Evolutionary conservation across 2,329 filamentous ascomycete genomes (phyloP), one percentile per base, ranked within the genome.

Genomic region (Epichloe sibirici): DNA sequence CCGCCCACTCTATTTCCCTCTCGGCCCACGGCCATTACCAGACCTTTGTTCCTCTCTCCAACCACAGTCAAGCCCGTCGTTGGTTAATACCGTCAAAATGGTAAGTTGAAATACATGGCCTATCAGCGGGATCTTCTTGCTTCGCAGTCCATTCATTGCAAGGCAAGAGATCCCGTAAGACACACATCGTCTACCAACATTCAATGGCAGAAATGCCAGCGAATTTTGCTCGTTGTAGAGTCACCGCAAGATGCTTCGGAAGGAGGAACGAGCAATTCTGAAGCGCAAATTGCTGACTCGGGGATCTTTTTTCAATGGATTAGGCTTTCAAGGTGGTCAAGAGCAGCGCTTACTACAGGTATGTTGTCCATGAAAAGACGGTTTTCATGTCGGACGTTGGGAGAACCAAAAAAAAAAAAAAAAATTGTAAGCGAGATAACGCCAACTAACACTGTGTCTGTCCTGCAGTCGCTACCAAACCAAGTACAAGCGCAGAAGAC

Each of bases 221-320:
- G 17, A 49, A 44, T 45, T 51, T 50, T 68, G 65, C 64, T 70
- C 64, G 64, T 68, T 2, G 66, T 45, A 80, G 85, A 86, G 86
- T 93, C 88, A 77, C 78, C 81, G 89, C 91, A 96, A 96, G 88
- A 89, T 95, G 90, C 90, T 96, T 96, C 91, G 90, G 88, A 87
- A 61, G 62, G 74, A 74, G 73, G 71, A 67, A 51, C 59, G 68
- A 71, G 68, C 66, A 69, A 63, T 66, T 81, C 90, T 96, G 90
- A 96, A 96, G 90, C 90, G 90, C 83, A 83, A 95, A 95, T 95
- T 96, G 91, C 91, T 96, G 90, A 96, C 89, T 95, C 88, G 84
- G 74, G 79, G 77, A 74, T 57, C 70, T 43, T 17, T 21, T n/a
- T 70, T 38, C 25, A 39, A 31, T 43, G 28, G 62, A 63, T 71